Conservation (phyloP, 768 basidiomycete species). For the Dendrothele bispora region DNA sequence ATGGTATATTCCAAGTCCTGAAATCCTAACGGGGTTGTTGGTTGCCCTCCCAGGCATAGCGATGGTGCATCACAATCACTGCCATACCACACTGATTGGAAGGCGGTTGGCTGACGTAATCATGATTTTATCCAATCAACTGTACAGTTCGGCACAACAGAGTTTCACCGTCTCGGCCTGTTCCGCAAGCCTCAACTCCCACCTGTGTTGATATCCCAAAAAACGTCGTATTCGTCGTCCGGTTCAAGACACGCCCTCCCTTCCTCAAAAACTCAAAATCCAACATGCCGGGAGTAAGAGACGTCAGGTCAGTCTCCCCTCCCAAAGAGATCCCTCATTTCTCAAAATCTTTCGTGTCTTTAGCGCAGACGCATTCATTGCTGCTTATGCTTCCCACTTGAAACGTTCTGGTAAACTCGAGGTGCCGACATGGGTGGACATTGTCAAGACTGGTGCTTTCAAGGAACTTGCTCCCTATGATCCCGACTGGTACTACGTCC, state of each 20-base stretch:
- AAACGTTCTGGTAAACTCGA: constrained; percentile 99
- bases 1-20: too few species aligned
- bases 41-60: too few species aligned
- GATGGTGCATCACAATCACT: too few species aligned
- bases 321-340: constrained; percentile 1
- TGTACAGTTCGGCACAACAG: constrained; percentile 2
- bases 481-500: constrained; percentile 99
- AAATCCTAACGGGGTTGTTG: too few species aligned
- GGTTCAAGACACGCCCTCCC: constrained; percentile 34
- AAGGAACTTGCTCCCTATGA: constrained; percentile 99
- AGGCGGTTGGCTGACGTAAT: too few species aligned
- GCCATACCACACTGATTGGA: too few species aligned
- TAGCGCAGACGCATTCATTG: constrained; percentile 93
- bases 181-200: background rate
- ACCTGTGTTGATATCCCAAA: background rate
- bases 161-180: background rate
- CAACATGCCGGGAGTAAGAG: constrained; percentile 83
- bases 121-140: too few species aligned
- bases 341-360: constrained; percentile 20
- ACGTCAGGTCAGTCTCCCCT: constrained; percentile 58
- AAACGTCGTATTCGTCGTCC: constrained; percentile 4
- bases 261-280: constrained; percentile 45
- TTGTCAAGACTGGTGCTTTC: constrained; percentile 96
- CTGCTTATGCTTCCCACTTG: constrained; percentile 92
- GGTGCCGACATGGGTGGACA: constrained; percentile 96